These are phyloP conservation scores for Ceratocystis albifundus DNA, from an alignment of 2,329 filamentous ascomycete species.

Conservation along the genomic window DNA sequence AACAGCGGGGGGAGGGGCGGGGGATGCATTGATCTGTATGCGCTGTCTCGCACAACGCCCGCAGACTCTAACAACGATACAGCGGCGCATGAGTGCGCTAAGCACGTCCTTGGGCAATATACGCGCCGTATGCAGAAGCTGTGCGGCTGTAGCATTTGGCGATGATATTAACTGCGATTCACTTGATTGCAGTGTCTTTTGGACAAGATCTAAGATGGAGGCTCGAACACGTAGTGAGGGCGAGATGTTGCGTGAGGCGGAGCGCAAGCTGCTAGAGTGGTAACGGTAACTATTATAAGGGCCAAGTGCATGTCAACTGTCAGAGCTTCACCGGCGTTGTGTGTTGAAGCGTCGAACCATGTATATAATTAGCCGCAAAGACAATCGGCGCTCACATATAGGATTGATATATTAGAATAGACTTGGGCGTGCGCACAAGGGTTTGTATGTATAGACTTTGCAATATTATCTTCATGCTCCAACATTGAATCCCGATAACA, in stretches of 20 bases:
- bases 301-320: neutral
- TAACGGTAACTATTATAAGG: constrained; percentile 16
- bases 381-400: no score
- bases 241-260: constrained; percentile 29
- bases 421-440: no score
- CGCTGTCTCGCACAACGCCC: constrained; percentile 49
- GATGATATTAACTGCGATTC: constrained; percentile 83
- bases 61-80: constrained; percentile 42
- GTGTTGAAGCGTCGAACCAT: neutral
- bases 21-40: constrained; percentile 2
- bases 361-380: no score
- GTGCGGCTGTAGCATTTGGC: constrained; percentile 57
- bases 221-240: constrained; percentile 36
- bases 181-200: constrained; percentile 87
- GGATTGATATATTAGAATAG: no score
- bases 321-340: no score
- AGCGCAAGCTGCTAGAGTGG: constrained; percentile 30
- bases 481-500: no score
- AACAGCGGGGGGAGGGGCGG: no score
- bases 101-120: constrained; percentile 51
- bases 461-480: no score
- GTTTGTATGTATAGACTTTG: no score
- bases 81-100: constrained; percentile 50
- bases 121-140: constrained; percentile 64
- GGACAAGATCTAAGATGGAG: constrained; percentile 56